Evolutionary conservation across 2,329 filamentous ascomycete genomes (phyloP).

Genomic region (Neofusicoccum parvum): DNA sequence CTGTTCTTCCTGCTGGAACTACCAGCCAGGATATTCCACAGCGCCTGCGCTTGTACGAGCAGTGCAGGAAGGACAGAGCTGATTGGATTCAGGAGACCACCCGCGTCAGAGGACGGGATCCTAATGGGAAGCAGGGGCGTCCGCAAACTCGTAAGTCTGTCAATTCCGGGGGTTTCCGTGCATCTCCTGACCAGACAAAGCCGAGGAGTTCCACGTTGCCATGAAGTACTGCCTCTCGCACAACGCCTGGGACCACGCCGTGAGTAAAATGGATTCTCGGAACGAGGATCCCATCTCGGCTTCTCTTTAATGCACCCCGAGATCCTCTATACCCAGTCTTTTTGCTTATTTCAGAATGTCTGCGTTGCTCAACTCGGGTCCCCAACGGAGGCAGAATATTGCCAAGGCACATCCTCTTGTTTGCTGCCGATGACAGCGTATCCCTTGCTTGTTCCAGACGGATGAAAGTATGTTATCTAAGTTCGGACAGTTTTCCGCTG

Average conservation of each 20-base stretch:
- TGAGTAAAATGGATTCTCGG: neutral
- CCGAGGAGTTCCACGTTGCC: neutral
- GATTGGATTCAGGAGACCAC: slow-evolving; percentile 61
- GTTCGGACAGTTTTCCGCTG: no score
- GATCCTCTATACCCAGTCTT: neutral
- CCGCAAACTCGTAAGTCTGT: slow-evolving; percentile 31
- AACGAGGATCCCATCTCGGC: neutral
- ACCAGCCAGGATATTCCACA: slow-evolving; percentile 30
- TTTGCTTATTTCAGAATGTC: neutral
- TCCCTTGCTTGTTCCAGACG: no score
- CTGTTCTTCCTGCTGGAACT: slow-evolving; percentile 42
- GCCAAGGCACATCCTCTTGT: no score
- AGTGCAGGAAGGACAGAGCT: slow-evolving; percentile 60
- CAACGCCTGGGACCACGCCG: neutral
- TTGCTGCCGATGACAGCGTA: no score
- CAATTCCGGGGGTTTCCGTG: no score
- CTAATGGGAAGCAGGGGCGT: slow-evolving; percentile 33
- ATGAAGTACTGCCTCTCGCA: neutral
- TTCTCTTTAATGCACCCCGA: no score
- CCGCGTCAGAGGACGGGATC: slow-evolving; percentile 54
- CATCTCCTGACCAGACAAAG: neutral
- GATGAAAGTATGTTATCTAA: no score
- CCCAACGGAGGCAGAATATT: no score
- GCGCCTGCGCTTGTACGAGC: slow-evolving; percentile 61
- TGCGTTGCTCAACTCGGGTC: no score